phyloP scores from a whole-genome alignment of 1,284 basidiomycete species.

The Ganoderma lucidum region DNA sequence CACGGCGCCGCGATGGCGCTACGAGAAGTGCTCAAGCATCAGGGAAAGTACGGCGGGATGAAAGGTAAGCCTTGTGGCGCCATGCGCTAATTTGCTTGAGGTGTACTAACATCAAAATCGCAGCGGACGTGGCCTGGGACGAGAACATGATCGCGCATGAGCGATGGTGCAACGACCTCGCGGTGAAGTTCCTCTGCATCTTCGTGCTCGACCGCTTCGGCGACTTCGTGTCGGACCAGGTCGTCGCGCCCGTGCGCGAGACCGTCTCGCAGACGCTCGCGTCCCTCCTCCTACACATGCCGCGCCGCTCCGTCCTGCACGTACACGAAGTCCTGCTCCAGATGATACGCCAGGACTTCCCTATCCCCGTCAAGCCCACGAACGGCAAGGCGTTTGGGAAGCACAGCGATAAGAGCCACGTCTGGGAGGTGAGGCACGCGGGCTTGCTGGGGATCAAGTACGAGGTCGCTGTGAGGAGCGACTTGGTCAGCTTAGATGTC shows the following conservation, averaged over 20 bases:
- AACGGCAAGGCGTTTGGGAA: constrained; percentile 42
- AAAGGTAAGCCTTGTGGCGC: constrained; percentile 53
- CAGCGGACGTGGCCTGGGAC: constrained; percentile 41
- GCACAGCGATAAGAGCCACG: constrained; percentile 63
- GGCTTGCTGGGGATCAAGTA: constrained; percentile 97
- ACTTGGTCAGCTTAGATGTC: constrained; percentile 68
- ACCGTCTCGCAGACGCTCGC: constrained; percentile 96
- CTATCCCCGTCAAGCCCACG: constrained; percentile 50
- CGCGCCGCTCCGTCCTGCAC: constrained; percentile 75
- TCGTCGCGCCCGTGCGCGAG: constrained; percentile 96
- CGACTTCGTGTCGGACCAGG: constrained; percentile 97
- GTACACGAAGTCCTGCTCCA: constrained; percentile 88
- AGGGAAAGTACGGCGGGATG: constrained; percentile 88
- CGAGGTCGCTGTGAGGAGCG: constrained; percentile 92
- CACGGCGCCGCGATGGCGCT: constrained; percentile 96
- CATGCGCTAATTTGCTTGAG: background rate
- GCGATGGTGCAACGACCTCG: constrained; percentile 89
- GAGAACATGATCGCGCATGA: constrained; percentile 79
- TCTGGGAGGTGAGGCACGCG: constrained; percentile 98
- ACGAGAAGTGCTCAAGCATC: constrained; percentile 87
- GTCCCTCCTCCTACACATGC: constrained; percentile 89
- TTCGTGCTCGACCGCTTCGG: constrained; percentile 98
- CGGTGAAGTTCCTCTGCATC: constrained; percentile 88
- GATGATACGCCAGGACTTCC: constrained; percentile 93
- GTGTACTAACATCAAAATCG: background rate